phyloP scores from a whole-genome alignment of 345 rosid species.

The Mercurialis annua region DNA sequence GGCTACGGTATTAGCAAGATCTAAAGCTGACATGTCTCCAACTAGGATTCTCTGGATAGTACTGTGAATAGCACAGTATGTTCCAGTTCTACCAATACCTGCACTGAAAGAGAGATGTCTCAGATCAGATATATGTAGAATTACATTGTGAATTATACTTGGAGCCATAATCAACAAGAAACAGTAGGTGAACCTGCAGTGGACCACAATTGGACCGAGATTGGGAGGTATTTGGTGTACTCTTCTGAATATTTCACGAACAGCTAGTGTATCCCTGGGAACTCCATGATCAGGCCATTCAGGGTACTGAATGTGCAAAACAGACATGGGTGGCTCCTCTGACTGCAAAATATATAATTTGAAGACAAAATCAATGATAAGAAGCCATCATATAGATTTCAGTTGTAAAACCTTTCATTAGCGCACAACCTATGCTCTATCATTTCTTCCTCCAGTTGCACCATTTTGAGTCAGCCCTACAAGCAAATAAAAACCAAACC shows the following conservation, averaged over 20 bases:
- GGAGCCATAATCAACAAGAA: slow-evolving; percentile 7
- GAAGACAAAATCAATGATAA: background rate
- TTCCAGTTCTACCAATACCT: slow-evolving; percentile 97
- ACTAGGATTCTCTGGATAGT: slow-evolving; percentile 84
- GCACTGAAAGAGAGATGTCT: slow-evolving; percentile 59
- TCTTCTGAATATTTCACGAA: slow-evolving; percentile 77
- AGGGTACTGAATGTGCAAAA: slow-evolving; percentile 79
- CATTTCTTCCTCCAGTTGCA: too few relatives aligned
- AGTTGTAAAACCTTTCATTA: too few relatives aligned
- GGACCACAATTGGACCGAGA: slow-evolving; percentile 81
- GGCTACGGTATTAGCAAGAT: slow-evolving; percentile 61
- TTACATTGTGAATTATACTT: slow-evolving; percentile 8
- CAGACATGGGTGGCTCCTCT: slow-evolving; percentile 57
- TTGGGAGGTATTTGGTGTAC: slow-evolving; percentile 49
- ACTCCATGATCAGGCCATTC: slow-evolving; percentile 99
- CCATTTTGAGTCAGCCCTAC: too few relatives aligned
- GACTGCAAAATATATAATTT: slow-evolving; percentile 40
- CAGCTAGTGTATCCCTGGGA: slow-evolving; percentile 64
- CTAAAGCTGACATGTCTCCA: slow-evolving; percentile 84
- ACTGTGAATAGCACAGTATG: slow-evolving; percentile 88
- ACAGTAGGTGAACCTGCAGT: slow-evolving; percentile 73
- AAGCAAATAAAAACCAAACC: too few relatives aligned
- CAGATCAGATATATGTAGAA: slow-evolving; percentile 27
- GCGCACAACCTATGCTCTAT: too few relatives aligned
- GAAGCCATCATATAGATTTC: too few relatives aligned